A percentile compares a stretch with the other conserved stretches of the same genome.
phyloP scores from a whole-genome alignment of 257 asterid species.

The Solanum boliviense region DNA sequence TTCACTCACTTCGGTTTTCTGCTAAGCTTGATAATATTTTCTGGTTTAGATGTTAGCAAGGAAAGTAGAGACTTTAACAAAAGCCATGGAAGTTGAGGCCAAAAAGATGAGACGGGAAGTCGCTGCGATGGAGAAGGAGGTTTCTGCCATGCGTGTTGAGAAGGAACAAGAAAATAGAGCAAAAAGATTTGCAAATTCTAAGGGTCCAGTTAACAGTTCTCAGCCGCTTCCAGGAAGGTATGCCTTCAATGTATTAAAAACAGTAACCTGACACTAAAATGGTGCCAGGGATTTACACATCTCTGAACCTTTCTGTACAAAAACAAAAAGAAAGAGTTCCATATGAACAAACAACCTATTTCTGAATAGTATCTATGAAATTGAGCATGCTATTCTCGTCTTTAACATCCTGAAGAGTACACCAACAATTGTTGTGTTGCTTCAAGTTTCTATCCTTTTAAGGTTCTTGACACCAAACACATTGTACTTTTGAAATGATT shows the following conservation, averaged over 20 bases:
- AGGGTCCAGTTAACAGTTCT: conserved; percentile 55
- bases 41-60: conserved; percentile 70
- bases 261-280: background rate
- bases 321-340: background rate
- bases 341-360: background rate
- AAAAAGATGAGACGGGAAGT: conserved; percentile 98
- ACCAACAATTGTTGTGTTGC: background rate
- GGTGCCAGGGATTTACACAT: background rate
- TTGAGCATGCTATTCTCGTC: background rate
- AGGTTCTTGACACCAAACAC: background rate
- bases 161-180: conserved; percentile 78
- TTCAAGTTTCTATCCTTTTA: background rate
- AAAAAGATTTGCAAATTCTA: conserved; percentile 55
- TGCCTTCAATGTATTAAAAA: background rate
- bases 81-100: conserved; percentile 98
- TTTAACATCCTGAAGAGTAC: background rate
- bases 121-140: conserved; percentile 99
- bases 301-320: background rate
- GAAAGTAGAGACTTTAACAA: conserved; percentile 91
- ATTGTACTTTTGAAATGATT: background rate
- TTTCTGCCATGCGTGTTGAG: conserved; percentile 85
- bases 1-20: background rate
- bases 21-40: background rate
- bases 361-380: background rate
- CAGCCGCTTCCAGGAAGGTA: conserved; percentile 80